Evolutionary conservation across 176 grass and related monocot species (phyloP).

Genomic region (Otatea glauca): DNA sequence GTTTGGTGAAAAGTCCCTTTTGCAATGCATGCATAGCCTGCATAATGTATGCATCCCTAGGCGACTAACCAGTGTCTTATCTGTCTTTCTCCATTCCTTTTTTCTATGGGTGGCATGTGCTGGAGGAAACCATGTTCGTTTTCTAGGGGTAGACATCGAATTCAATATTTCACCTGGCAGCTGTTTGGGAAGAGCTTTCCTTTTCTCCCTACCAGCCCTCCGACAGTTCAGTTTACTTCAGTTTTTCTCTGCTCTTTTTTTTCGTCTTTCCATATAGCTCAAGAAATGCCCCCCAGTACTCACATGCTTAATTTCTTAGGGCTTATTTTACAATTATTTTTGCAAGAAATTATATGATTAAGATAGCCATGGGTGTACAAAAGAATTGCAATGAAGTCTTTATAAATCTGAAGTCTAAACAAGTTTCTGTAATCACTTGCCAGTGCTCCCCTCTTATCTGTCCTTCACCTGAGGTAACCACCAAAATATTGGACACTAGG

Average conservation of each 20-base stretch:
- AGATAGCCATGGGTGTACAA: background rate
- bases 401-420: constrained; percentile 21
- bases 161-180: constrained; percentile 53
- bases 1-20: constrained; percentile 11
- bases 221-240: background rate
- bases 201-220: constrained; percentile 44
- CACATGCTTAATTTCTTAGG: background rate
- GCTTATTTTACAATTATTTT: background rate
- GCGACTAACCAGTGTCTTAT: constrained; percentile 33
- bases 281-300: background rate
- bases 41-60: constrained; percentile 32
- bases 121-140: constrained; percentile 33
- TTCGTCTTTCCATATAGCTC: background rate
- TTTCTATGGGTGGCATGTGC: constrained; percentile 49
- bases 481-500: constrained; percentile 46
- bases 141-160: constrained; percentile 27
- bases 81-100: constrained; percentile 26
- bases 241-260: background rate
- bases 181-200: constrained; percentile 46
- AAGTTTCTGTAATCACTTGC: constrained; percentile 31
- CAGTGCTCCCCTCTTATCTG: constrained; percentile 34
- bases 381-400: background rate
- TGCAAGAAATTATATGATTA: background rate
- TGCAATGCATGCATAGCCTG: constrained; percentile 6
- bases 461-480: constrained; percentile 47